Evolutionary conservation across 192 early-diverging fungal species (phyloP).

Genomic region (Paraglomus occultum): DNA sequence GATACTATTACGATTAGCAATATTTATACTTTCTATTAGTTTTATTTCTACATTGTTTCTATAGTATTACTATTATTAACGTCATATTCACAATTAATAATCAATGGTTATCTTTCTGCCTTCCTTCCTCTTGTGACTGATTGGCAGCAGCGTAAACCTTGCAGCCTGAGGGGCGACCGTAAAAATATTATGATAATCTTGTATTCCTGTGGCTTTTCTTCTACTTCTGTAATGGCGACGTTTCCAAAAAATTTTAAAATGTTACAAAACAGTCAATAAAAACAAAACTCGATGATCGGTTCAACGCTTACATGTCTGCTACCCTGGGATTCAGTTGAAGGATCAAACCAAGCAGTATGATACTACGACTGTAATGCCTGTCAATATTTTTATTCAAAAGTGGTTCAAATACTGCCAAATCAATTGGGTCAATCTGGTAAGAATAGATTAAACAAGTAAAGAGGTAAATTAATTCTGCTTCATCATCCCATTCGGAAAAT

Average conservation of each 20-base stretch:
- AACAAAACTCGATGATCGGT: constrained; percentile 1
- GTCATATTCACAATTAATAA: no score
- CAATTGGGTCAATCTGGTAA: constrained; percentile 67
- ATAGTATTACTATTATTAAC: no score
- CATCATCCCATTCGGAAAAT: neutral
- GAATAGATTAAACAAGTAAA: constrained; percentile 9
- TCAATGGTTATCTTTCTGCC: no score
- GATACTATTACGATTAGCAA: no score
- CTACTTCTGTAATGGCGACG: constrained; percentile 33
- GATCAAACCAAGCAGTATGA: constrained; percentile 53
- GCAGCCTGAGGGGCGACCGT: constrained; percentile 49
- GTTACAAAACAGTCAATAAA: neutral
- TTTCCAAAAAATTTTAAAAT: neutral
- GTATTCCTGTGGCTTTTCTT: constrained; percentile 36
- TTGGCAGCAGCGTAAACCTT: constrained; percentile 60
- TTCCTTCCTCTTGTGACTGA: constrained; percentile 37
- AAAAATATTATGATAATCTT: constrained; percentile 56
- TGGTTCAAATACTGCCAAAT: constrained; percentile 53
- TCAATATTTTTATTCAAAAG: constrained; percentile 53
- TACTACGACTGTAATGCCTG: constrained; percentile 53
- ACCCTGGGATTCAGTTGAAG: constrained; percentile 43
- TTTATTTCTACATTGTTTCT: no score
- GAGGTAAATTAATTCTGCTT: neutral
- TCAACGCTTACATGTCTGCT: constrained; percentile 47
- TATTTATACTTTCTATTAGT: no score